A percentile compares a stretch with the other conserved stretches of the same genome.
These are phyloP conservation scores for Podosphaera fusca DNA, from an alignment of 2,329 filamentous ascomycete species.

Conservation along the genomic window DNA sequence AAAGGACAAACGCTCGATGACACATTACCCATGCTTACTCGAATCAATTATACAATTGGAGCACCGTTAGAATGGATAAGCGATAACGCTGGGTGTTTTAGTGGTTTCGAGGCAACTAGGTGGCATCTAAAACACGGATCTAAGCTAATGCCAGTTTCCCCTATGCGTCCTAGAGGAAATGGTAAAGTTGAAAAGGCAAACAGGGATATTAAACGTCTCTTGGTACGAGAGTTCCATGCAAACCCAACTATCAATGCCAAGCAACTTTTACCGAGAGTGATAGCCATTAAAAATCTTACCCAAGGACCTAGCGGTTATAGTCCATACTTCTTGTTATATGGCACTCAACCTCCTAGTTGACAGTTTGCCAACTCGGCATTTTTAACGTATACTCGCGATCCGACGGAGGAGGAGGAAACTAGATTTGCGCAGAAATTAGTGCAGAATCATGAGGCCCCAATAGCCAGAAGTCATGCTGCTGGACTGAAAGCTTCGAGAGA, in stretches of 20 bases:
- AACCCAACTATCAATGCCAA: neutral
- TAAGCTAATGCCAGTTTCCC: neutral
- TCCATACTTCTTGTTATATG: neutral
- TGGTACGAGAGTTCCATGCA: neutral
- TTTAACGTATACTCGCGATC: neutral
- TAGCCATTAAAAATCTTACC: neutral
- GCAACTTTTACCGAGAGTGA: neutral
- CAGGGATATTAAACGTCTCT: neutral
- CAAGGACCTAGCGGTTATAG: neutral
- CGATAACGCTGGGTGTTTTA: neutral
- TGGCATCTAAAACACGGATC: neutral
- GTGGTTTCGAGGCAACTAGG: neutral
- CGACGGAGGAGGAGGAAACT: neutral
- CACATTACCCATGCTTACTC: neutral
- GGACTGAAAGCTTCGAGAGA: neutral
- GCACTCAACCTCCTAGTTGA: neutral
- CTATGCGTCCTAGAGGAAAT: neutral
- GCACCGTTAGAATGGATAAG: neutral
- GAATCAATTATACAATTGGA: neutral
- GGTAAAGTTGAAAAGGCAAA: neutral
- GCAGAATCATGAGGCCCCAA: neutral
- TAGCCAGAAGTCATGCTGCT: neutral
- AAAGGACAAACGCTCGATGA: neutral
- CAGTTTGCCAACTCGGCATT: neutral
- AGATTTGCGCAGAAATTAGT: neutral